Evolutionary conservation across 2,329 filamentous ascomycete species (phyloP).

Genomic region (Neurospora sp.): DNA sequence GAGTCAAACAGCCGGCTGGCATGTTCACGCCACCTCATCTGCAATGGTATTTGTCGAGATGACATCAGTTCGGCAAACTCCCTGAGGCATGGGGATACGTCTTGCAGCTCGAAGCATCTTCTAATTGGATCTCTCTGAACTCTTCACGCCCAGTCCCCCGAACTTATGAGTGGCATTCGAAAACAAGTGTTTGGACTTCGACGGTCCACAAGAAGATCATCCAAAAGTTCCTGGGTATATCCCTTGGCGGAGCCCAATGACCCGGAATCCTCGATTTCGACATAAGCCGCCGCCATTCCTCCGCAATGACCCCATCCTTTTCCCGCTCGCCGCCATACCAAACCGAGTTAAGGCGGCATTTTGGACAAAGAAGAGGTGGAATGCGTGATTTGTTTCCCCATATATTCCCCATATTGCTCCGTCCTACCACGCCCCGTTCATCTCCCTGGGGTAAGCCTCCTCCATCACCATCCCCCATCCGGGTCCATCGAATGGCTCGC

Average conservation of each 20-base stretch:
- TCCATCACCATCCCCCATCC: background rate
- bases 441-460: background rate
- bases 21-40: background rate
- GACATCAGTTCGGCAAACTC: background rate
- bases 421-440: slow-evolving; percentile 12
- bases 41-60: background rate
- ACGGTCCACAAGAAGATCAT: background rate
- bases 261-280: background rate
- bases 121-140: background rate
- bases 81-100: background rate
- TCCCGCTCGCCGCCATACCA: background rate
- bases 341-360: background rate
- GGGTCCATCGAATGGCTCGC: background rate
- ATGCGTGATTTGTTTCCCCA: slow-evolving; percentile 20
- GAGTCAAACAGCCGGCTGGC: background rate
- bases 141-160: background rate
- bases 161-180: background rate
- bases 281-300: background rate
- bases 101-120: background rate
- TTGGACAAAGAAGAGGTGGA: background rate
- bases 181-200: background rate
- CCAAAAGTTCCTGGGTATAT: background rate
- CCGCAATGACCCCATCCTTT: background rate
- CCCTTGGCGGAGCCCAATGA: background rate
- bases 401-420: slow-evolving; percentile 15